Evolutionary conservation across 2,329 filamentous ascomycete genomes (phyloP).

Genomic region (Apiospora marii): DNA sequence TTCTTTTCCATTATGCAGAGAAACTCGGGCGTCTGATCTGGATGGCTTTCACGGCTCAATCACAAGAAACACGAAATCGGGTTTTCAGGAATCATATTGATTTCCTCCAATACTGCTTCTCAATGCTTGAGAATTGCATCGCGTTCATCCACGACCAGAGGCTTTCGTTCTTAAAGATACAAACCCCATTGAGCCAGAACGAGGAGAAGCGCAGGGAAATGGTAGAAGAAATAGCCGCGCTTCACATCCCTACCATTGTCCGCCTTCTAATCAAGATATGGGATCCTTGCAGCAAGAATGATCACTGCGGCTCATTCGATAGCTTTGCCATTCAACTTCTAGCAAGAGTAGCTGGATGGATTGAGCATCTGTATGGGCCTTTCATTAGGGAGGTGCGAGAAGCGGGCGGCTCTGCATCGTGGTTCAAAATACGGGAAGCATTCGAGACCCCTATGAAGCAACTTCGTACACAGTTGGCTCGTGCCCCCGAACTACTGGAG

Average conservation of each 20-base stretch:
- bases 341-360: constrained; percentile 35
- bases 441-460: neutral
- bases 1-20: constrained; percentile 32
- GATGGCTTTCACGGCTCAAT: constrained; percentile 32
- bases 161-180: constrained; percentile 25
- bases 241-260: constrained; percentile 38
- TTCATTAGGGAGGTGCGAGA: constrained; percentile 25
- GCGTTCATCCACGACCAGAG: constrained; percentile 33
- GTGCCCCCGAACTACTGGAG: constrained; percentile 33
- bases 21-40: constrained; percentile 38
- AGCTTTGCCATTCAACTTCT: constrained; percentile 35
- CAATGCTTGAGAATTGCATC: constrained; percentile 33
- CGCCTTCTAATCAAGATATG: constrained; percentile 38
- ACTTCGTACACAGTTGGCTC: neutral
- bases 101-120: constrained; percentile 37
- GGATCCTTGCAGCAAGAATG: constrained; percentile 35
- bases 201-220: constrained; percentile 32
- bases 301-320: constrained; percentile 38
- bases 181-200: constrained; percentile 24
- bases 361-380: constrained; percentile 33
- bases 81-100: constrained; percentile 36
- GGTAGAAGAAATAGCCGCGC: constrained; percentile 33
- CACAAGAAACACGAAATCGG: constrained; percentile 36
- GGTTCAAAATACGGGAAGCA: constrained; percentile 21
- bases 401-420: neutral